Conservation (phyloP, 2,329 filamentous ascomycete species). For the Trichoderma simmonsii region DNA sequence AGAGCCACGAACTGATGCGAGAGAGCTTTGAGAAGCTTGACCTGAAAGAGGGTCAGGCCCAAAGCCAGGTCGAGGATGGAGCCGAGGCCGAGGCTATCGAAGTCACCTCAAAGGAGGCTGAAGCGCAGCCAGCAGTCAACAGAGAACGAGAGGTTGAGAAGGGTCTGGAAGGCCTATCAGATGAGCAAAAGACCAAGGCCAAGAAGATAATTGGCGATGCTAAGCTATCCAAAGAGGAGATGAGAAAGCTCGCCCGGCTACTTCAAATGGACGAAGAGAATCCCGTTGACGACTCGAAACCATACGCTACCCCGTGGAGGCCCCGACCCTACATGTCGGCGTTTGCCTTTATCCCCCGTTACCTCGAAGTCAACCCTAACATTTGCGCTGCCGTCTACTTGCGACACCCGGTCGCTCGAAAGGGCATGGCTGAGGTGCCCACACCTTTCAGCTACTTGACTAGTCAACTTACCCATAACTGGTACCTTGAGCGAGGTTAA, state of each 20-base stretch:
- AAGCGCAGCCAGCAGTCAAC: conserved; percentile 25
- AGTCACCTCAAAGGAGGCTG: neutral
- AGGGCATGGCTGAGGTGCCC: conserved; percentile 76
- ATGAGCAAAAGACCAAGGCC: conserved; percentile 34
- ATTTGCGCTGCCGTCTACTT: conserved; percentile 95
- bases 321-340: conserved; percentile 83
- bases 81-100: conserved; percentile 18
- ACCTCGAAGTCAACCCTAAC: conserved; percentile 96
- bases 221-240: conserved; percentile 47
- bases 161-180: conserved; percentile 34
- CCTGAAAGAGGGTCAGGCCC: conserved; percentile 19
- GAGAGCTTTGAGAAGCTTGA: conserved; percentile 31
- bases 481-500: conserved; percentile 84
- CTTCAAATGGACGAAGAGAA: conserved; percentile 68
- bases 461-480: conserved; percentile 84
- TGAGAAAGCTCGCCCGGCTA: conserved; percentile 51
- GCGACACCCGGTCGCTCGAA: conserved; percentile 85
- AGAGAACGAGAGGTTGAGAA: conserved; percentile 34
- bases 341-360: conserved; percentile 92
- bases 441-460: conserved; percentile 71
- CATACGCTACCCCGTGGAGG: conserved; percentile 87
- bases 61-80: conserved; percentile 20
- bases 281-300: conserved; percentile 70
- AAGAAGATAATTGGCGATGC: conserved; percentile 33
- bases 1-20: conserved; percentile 33